These are phyloP conservation scores for Leccinum barrowsii DNA, from an alignment of 768 basidiomycete genomes.

Conservation along the genomic window DNA sequence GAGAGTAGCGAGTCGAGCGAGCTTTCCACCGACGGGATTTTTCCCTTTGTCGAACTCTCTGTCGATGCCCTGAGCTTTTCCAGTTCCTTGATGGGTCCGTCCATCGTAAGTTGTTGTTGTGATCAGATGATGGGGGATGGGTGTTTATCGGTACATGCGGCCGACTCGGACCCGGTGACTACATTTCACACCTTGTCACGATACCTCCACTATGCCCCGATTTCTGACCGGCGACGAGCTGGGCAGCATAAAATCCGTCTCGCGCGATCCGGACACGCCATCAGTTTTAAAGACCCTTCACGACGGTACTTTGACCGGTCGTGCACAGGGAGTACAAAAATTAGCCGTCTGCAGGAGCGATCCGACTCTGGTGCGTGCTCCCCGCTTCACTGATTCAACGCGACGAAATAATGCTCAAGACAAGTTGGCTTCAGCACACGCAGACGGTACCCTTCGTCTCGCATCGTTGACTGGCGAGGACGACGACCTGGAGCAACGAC, in stretches of 20 bases:
- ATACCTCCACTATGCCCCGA: conserved; percentile 47
- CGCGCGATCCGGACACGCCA: conserved; percentile 37
- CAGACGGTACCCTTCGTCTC: conserved; percentile 52
- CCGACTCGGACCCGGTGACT: neutral
- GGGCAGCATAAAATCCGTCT: conserved; percentile 66
- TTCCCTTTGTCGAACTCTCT: conserved; percentile 45
- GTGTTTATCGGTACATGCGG: neutral
- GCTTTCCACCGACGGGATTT: conserved; percentile 49
- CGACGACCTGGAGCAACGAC: conserved; percentile 36
- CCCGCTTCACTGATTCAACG: conserved; percentile 2
- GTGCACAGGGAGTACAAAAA: conserved; percentile 38
- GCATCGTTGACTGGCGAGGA: conserved; percentile 43
- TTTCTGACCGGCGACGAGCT: conserved; percentile 79
- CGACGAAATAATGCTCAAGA: conserved; percentile 33
- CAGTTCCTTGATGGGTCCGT: conserved; percentile 73
- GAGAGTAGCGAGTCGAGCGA: conserved; percentile 64
- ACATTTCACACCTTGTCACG: conserved; percentile 18
- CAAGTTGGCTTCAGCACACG: conserved; percentile 65
- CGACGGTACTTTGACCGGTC: conserved; percentile 32
- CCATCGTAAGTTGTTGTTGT: conserved; percentile 44
- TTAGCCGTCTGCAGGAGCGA: conserved; percentile 32
- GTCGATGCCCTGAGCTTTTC: conserved; percentile 69
- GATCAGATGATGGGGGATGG: neutral
- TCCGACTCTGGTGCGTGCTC: conserved; percentile 38
- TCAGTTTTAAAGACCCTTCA: conserved; percentile 31